A percentile compares a stretch with the other conserved stretches of the same genome.
Evolutionary conservation across 257 asterid genomes (phyloP).

Genomic region (Gentiana dahurica): DNA sequence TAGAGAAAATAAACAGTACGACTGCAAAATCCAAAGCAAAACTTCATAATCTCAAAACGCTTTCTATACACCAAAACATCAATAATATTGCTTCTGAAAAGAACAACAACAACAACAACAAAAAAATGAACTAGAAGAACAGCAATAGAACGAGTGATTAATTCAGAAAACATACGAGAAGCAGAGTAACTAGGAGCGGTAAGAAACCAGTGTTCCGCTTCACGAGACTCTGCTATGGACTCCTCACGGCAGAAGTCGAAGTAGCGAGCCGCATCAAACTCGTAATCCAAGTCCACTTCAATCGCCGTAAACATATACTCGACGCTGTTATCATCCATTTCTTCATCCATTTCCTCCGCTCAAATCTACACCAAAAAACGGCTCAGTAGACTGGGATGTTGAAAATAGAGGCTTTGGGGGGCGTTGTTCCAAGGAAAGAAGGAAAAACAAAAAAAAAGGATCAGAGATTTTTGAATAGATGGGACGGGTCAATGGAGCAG

Average conservation of each 20-base stretch:
- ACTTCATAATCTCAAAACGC: no score
- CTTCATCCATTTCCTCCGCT: constrained; percentile 39
- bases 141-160: not conserved
- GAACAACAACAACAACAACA: not conserved
- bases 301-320: constrained; percentile 54
- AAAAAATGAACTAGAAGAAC: not conserved
- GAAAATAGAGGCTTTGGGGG: constrained; percentile 1
- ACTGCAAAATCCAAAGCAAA: no score
- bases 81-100: not conserved
- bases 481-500: constrained; percentile 18
- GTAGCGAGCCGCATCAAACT: constrained; percentile 78
- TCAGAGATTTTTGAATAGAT: constrained; percentile 46
- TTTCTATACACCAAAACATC: no score
- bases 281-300: constrained; percentile 89
- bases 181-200: constrained; percentile 82
- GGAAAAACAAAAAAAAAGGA: constrained; percentile 21
- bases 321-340: constrained; percentile 35
- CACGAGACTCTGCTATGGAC: constrained; percentile 42
- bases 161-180: constrained; percentile 49
- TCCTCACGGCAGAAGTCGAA: constrained; percentile 61
- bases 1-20: no score
- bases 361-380: not conserved
- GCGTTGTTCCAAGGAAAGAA: constrained; percentile 16
- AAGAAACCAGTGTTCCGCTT: constrained; percentile 75
- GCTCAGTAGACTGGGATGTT: constrained; percentile 9